These are phyloP conservation scores for Cutaneotrichosporon sp. DNA, from an alignment of 1,284 basidiomycete genomes.

Conservation along the genomic window DNA sequence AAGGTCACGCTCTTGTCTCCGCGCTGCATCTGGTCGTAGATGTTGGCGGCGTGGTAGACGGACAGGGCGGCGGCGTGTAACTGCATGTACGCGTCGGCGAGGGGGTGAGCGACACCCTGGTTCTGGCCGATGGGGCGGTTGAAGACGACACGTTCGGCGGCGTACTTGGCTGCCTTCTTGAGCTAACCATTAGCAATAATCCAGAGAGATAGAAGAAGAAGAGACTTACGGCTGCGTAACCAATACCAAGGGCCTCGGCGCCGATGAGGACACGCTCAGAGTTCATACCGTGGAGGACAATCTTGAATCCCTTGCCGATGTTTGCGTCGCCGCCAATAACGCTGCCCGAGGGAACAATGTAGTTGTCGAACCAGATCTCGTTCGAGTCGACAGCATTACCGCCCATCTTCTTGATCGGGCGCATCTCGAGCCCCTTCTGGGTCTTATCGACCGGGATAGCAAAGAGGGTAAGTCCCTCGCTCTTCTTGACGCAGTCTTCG, in stretches of 20 bases:
- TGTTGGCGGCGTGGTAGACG: conserved; percentile 25
- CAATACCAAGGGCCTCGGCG: conserved; percentile 53
- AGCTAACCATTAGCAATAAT: conserved; percentile 4
- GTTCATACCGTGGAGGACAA: conserved; percentile 46
- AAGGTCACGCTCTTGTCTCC: conserved; percentile 17
- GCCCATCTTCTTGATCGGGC: conserved; percentile 22
- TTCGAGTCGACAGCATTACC: conserved; percentile 25
- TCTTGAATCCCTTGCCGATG: conserved; percentile 53
- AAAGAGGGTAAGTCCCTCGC: conserved; percentile 22
- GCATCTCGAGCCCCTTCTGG: conserved; percentile 18
- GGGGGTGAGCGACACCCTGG: conserved; percentile 30
- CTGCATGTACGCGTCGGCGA: conserved; percentile 28
- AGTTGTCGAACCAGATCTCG: conserved; percentile 28
- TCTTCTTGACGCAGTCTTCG: conserved; percentile 26
- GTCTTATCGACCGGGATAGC: conserved; percentile 25
- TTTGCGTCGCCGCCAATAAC: conserved; percentile 21
- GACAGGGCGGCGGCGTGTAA: conserved; percentile 21
- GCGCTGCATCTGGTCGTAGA: conserved; percentile 22
- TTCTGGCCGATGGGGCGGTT: conserved; percentile 26
- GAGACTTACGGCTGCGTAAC: conserved; percentile 19
- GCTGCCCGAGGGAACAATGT: conserved; percentile 19
- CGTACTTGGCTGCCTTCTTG: conserved; percentile 19
- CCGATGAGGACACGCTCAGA: conserved; percentile 54
- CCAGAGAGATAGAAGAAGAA: background rate
- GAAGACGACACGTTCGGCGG: conserved; percentile 24